Evolutionary conservation across 768 basidiomycete genomes (phyloP), one percentile per base, ranked within the genome.

Genomic region (Tricholoma matsutake): DNA sequence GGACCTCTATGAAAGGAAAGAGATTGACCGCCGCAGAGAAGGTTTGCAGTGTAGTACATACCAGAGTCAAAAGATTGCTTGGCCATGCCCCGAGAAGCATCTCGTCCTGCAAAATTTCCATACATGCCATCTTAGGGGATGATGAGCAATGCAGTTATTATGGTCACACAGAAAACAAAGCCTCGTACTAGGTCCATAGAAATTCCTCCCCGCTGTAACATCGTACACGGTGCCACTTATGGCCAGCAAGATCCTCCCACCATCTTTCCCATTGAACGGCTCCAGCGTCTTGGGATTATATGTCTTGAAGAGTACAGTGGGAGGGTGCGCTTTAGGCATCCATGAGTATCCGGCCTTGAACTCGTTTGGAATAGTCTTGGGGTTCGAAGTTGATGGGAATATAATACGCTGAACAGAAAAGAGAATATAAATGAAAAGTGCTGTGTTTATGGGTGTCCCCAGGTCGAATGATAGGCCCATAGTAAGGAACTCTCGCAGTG

Each of bases 21-120:
- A 52, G 18, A 32, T 45, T 9, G 16, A n/a, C 52, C 49, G 18
- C 18, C 29, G 35, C 14, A 61, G 18, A 22, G 41, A 6, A 31
- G 18, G 3, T 4, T 4, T 28, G 51, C 20, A 31, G 20, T 32
- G n/a, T 13, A 25, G 20, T 2, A 69, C 89, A 56, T 68, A 93
- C 95, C 93, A n/a, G 78, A 31, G 66, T 96, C 96, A 65, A 97
- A 98, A 2, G 94, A 96, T 76, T 98, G 96, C 75, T 96, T 97
- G 6, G 96, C 96, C 92, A 98, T 96, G 4, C 96, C 96, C 37
- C 96, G 80, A 14, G 93, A 96, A 1, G 96, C 96, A 75, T 99
- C 96, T 54, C 96, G 77, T 5, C 96, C 97, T 2, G 97, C 96
- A 79, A 99, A 98, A 75, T 96, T 96, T 31, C 94, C 95, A 70